Base-by-base conservation (phyloP, 768 basidiomycete species). In the Baorangia bicolor region DNA sequence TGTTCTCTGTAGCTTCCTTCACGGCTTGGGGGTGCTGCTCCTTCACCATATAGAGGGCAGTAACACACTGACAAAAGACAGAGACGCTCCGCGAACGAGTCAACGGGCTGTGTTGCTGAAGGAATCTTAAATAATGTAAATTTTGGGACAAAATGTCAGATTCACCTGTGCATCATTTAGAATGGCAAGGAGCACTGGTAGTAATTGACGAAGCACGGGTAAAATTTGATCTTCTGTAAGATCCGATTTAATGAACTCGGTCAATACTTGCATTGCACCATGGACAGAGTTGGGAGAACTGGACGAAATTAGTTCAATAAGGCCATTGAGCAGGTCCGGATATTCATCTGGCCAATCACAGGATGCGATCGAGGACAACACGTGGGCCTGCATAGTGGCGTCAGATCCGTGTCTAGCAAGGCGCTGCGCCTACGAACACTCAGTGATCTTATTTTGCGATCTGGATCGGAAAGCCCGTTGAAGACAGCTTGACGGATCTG, bases 301-400 rank as follows among this genome's bases (percentile, higher is more conserved):
- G 3, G 90, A 88, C 3, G 88, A 87, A 25, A 98, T 80, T 11
- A 96, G 82, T 33, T 73, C 72, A 57, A 98, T 85, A 20, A 99
- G 81, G 42, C 81, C 77, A 41, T 77, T 77, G 34, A 98, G 79
- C n/a, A 98, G 82, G 44, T 90, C 86, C 0, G 95, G 92, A 69
- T 92, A 98, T 78, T 95, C 92, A 73, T 97, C 94, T 10, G 95
- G 96, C 92, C 94, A 98, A 75, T 98, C 94, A 61, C 85, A 88
- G 59, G 87, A 87, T 28, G 96, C 94, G 56, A 98, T 88, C 2
- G 84, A 84, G 13, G 96, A 96, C 23, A 98, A 73, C 4, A 88
- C 87, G 62, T 88, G 90, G 4, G 95, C 96, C 92, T 96, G 65
- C 8, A 43, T 21, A 35, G 47, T 28, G 39, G 51, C 13, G 48